Evolutionary conservation across 1,284 basidiomycete species (phyloP), one percentile per base, ranked within the genome.

Genomic region (Malassezia obtusa): DNA sequence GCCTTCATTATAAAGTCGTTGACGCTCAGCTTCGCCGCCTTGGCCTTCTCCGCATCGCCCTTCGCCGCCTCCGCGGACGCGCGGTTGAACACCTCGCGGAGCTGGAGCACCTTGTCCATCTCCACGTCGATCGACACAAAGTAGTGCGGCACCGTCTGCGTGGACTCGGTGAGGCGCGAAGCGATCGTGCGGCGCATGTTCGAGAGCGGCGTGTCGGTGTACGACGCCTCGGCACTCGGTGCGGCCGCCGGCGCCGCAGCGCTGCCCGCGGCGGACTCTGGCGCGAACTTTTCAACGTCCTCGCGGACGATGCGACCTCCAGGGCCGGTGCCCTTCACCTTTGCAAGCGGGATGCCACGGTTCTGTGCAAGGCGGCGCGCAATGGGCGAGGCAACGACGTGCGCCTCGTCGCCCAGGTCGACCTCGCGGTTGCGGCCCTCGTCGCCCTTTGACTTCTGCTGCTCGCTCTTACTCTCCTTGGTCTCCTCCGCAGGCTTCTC

Each of bases 1-100:
- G 89, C 94, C 79, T 99, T 99, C 75, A 96, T 83, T 68, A 99
- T 83, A 74, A 99, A 99, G 78, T 99, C 94, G 75, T 96, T 95
- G 55, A 99, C 89, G 61, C 87, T 91, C 58, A 99, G 82, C 80
- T 98, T 99, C 30, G 66, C 67, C 71, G 90, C 89, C 38, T 81
- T 82, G 40, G 88, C 76, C 32, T 84, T 81, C 74, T 85, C 85
- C 41, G 59, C 59, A 37, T 73, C 68, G 56, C 61, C 67, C 22
- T 60, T 59, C 14, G 68, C 66, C 45, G 61, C 58, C 52, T 68
- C 61, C 47, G 58, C 56, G 14, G 68, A 57, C 46, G 80, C 80
- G 65, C 78, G 77, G 81, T 98, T 99, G 80, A 99, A 98, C 59
- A 96, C 84, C 76, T 91, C 84, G 54, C 92, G 82, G 58, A 99